Base-by-base conservation (phyloP, 352 stramenopile genomes). In the Phytophthora hybrid region DNA sequence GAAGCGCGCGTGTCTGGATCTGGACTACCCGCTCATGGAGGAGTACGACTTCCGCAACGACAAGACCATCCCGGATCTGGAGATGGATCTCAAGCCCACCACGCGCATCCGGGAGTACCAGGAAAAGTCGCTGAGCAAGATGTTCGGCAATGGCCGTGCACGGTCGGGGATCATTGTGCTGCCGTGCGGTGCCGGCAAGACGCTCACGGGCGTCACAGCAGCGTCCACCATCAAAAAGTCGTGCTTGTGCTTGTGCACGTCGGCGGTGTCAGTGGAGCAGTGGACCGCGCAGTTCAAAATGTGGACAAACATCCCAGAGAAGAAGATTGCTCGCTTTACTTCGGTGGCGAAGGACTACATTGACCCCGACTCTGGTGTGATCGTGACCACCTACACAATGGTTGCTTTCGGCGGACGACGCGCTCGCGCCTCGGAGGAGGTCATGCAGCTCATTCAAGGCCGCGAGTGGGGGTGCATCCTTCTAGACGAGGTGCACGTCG, bases 91-190 rank as follows among this genome's bases (percentile, higher is more conserved):
- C 21, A 96, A 96, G 60, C 93, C 91, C 54, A 97, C 92, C 7
- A 98, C 94, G 54, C 88, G 93, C 32, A 99, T 99, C 76, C 94
- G 98, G 31, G 88, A 98, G 54, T 99, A 99, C 85, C 98, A 99
- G 79, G 97, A 99, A 73, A 98, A 99, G 66, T 98, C 93, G 21
- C 88, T 99, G 18, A 98, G 94, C 63, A 99, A 99, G 72, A 99
- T 99, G 98, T 99, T 99, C 85, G 98, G 98, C 21, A 99, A 99
- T 80, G 98, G 98, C 8, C 95, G 98, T 46, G 98, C 98, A 14
- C 87, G 98, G 47, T 99, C 97, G n/a, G 98, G 98, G 13, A 99
- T 99, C 70, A 99, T 99, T 75, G 98, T 99, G 46, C 84, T 99
- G 44, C 98, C 98, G 0, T 99, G 98, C 80, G 98, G 98, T 52